Conservation (phyloP, 345 rosid genomes). For the Hypericum androsaemum region DNA sequence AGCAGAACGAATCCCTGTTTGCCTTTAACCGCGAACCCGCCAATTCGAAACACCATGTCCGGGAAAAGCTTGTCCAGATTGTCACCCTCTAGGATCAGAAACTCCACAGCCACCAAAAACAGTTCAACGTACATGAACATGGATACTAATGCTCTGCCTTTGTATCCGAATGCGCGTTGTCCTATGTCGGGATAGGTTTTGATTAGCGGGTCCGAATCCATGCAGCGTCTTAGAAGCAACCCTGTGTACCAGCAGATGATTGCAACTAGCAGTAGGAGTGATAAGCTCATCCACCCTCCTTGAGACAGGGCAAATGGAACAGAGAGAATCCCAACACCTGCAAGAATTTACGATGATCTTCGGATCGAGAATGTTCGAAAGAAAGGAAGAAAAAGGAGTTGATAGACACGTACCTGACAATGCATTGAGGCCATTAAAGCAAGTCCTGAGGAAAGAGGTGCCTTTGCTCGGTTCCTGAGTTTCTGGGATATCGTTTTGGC, state of each 20-base stretch:
- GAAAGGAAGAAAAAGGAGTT: background rate
- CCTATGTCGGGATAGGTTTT: slow-evolving; percentile 59
- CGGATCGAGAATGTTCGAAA: background rate
- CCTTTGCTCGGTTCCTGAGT: slow-evolving; percentile 25
- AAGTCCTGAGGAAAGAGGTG: slow-evolving; percentile 48
- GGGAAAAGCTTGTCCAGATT: slow-evolving; percentile 55
- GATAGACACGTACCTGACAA: slow-evolving; percentile 34
- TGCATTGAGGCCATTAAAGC: slow-evolving; percentile 60
- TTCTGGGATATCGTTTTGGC: slow-evolving; percentile 26
- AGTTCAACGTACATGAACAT: slow-evolving; percentile 48
- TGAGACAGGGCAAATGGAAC: slow-evolving; percentile 56
- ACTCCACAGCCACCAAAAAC: slow-evolving; percentile 54
- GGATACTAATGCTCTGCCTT: slow-evolving; percentile 46
- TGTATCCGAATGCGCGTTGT: slow-evolving; percentile 41
- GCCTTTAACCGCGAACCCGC: slow-evolving; percentile 31
- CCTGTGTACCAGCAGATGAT: slow-evolving; percentile 54
- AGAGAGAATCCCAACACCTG: slow-evolving; percentile 59
- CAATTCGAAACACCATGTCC: slow-evolving; percentile 22
- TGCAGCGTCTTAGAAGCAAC: slow-evolving; percentile 40
- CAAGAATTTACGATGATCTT: background rate
- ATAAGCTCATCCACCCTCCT: slow-evolving; percentile 58
- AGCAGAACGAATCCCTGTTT: slow-evolving; percentile 48
- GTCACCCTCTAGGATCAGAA: slow-evolving; percentile 59
- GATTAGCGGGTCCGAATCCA: slow-evolving; percentile 33
- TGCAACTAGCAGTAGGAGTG: slow-evolving; percentile 40